Evolutionary conservation across 225 moss, liverwort and hornwort species (phyloP), one percentile per base, ranked within the genome.

Genomic region (Straminergon stramineum): DNA sequence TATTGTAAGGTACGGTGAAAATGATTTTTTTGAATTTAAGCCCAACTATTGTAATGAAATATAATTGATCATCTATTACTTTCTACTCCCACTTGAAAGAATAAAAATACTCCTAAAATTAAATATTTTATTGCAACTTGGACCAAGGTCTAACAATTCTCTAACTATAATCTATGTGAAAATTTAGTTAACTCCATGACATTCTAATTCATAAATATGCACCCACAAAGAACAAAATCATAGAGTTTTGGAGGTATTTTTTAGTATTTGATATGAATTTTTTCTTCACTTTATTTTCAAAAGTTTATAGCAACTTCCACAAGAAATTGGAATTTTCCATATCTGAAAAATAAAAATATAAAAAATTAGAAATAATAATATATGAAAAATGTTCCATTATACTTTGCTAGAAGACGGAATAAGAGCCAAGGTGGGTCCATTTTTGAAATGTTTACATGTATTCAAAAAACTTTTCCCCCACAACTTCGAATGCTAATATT

Each of bases 171-270:
- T 20, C 17, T 58, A 58, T 22, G 9, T 20, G 1, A 20, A 57
- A 57, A 57, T 20, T 57, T 19, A 20, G 57, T 57, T 57, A 8
- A 57, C 30, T 30, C 30, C 30, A 7, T 3, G 3, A 31, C 17
- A 9, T 34, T 34, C 5, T 34, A 65, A 17, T 65, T 30, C 6
- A 20, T 58, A 48, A 58, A 66, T 15, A 67, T 37, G 37, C 19
- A 35, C 67, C 35, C 5, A 6, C 2, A 0, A 48, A 48, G 2
- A 37, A 1, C 22, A n/a, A n/a, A n/a, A 1, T 22, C 10, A 35
- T 70, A 71, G 1, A 41, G 0, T 14, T 41, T n/a, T 13, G 24
- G 7, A 15, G 41, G 3, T 15, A 41, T 3, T 71, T 15, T 26
- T 6, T 7, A 5, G 0, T 41, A 26, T 37, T 41, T 0, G 2